Evolutionary conservation across 2,329 filamentous ascomycete genomes (phyloP).

Genomic region (Ustulina deusta): DNA sequence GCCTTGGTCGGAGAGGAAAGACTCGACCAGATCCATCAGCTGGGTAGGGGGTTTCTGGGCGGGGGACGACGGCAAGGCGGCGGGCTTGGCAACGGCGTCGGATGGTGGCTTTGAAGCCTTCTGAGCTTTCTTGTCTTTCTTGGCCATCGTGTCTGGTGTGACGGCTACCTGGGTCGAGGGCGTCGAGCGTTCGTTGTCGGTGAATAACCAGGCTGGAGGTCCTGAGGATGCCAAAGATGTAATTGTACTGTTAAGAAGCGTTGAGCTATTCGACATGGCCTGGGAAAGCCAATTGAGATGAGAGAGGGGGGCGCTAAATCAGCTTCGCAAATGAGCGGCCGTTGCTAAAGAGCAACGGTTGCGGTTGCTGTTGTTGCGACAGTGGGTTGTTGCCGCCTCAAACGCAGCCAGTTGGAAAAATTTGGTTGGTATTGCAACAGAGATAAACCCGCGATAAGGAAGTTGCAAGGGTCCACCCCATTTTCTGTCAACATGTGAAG

Average conservation of each 20-base stretch:
- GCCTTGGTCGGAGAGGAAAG: slow-evolving; percentile 75
- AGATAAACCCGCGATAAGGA: slow-evolving; percentile 36
- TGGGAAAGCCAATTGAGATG: slow-evolving; percentile 24
- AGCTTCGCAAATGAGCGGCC: slow-evolving; percentile 14
- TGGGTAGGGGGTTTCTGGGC: slow-evolving; percentile 64
- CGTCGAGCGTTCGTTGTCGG: slow-evolving; percentile 47
- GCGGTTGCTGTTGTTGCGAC: slow-evolving; percentile 6
- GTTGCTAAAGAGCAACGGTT: slow-evolving; percentile 18
- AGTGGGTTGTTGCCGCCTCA: slow-evolving; percentile 14
- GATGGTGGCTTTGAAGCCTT: slow-evolving; percentile 39
- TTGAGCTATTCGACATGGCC: slow-evolving; percentile 39
- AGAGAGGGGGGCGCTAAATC: not conserved
- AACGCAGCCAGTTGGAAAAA: slow-evolving; percentile 28
- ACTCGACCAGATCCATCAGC: slow-evolving; percentile 74
- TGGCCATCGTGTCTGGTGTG: slow-evolving; percentile 43
- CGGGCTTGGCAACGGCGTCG: slow-evolving; percentile 20
- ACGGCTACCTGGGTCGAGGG: slow-evolving; percentile 21
- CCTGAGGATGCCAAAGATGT: slow-evolving; percentile 39
- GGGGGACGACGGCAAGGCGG: slow-evolving; percentile 40
- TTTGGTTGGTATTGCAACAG: slow-evolving; percentile 36
- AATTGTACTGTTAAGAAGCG: slow-evolving; percentile 31
- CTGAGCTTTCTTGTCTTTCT: slow-evolving; percentile 45
- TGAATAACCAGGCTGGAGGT: slow-evolving; percentile 52
- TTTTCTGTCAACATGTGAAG: slow-evolving; percentile 30
- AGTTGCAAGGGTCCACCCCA: slow-evolving; percentile 10